Percentiles rank a stretch among this genome's conserved stretches.
phyloP scores from a whole-genome alignment of 1,139 yeast species.

The Magnusiomyces magnusii region DNA sequence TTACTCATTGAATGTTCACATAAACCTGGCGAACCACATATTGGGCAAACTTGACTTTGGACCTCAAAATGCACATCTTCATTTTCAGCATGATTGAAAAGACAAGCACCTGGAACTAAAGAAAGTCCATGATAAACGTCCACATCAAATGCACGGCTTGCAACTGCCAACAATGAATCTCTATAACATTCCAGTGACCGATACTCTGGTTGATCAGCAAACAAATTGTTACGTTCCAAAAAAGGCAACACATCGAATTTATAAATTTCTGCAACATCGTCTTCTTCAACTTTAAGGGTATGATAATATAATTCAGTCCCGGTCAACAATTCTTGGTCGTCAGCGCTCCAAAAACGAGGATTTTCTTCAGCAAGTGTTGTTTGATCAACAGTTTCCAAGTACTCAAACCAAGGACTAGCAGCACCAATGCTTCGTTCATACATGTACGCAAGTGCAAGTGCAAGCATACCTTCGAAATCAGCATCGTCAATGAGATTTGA shows the following conservation, averaged over 20 bases:
- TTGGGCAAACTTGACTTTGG: slow-evolving; percentile 58
- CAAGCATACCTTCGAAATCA: slow-evolving; percentile 55
- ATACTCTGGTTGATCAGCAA: slow-evolving; percentile 21
- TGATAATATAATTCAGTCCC: slow-evolving; percentile 65
- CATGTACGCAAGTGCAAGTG: slow-evolving; percentile 58
- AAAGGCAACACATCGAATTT: slow-evolving; percentile 36
- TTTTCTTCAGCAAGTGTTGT: slow-evolving; percentile 29
- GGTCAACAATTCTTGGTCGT: slow-evolving; percentile 41
- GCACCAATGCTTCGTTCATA: slow-evolving; percentile 54
- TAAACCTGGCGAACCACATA: slow-evolving; percentile 55
- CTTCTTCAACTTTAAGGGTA: slow-evolving; percentile 49
- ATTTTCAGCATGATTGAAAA: slow-evolving; percentile 64
- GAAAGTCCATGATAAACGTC: slow-evolving; percentile 69
- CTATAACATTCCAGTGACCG: slow-evolving; percentile 28
- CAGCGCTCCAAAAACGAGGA: slow-evolving; percentile 57
- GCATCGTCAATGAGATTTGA: slow-evolving; percentile 61
- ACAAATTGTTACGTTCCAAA: slow-evolving; percentile 21
- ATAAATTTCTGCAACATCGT: slow-evolving; percentile 51
- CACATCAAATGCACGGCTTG: slow-evolving; percentile 73
- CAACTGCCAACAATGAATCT: slow-evolving; percentile 38
- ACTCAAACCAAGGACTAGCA: slow-evolving; percentile 69
- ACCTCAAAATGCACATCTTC: slow-evolving; percentile 68
- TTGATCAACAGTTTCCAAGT: slow-evolving; percentile 49
- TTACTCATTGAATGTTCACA: slow-evolving; percentile 29
- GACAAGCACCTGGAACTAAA: slow-evolving; percentile 85